Percentiles rank a stretch among this genome's conserved stretches.
Evolutionary conservation across 441 rosid species (phyloP).

Genomic region (Brassica balearica): DNA sequence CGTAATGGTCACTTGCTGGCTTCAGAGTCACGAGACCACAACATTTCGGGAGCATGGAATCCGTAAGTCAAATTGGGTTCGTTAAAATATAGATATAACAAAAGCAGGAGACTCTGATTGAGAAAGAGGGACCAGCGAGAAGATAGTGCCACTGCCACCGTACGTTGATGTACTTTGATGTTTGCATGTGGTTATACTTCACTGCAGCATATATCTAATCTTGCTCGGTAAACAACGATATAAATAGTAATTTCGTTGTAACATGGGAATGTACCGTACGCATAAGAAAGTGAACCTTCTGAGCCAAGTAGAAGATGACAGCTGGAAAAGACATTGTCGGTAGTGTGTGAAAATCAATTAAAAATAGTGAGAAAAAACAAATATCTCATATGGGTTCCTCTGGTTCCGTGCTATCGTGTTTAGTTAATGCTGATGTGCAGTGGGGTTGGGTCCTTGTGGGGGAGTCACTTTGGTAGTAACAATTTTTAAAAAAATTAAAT

Average conservation of each 20-base stretch:
- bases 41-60: conserved; percentile 23
- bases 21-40: conserved; percentile 41
- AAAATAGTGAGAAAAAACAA: conserved; percentile 9
- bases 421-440: conserved; percentile 39
- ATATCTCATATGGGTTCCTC: conserved; percentile 42
- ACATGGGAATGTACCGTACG: conserved; percentile 20
- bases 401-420: conserved; percentile 45
- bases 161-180: conserved; percentile 35
- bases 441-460: conserved; percentile 36
- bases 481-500: background rate
- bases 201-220: background rate
- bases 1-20: conserved; percentile 45
- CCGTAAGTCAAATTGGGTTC: too few relatives aligned
- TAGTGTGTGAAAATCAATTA: conserved; percentile 15
- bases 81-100: too few relatives aligned
- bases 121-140: conserved; percentile 6
- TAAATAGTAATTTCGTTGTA: conserved; percentile 2
- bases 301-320: conserved; percentile 19
- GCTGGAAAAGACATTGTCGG: conserved; percentile 42
- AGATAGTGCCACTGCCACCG: conserved; percentile 31
- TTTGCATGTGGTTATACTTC: background rate
- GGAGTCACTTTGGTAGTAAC: conserved; percentile 33
- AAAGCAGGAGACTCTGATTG: conserved; percentile 12
- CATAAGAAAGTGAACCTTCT: conserved; percentile 25
- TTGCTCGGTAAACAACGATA: conserved; percentile 20